Evolutionary conservation across 2,329 filamentous ascomycete genomes (phyloP).

Genomic region (Ceratocystis smalleyi): DNA sequence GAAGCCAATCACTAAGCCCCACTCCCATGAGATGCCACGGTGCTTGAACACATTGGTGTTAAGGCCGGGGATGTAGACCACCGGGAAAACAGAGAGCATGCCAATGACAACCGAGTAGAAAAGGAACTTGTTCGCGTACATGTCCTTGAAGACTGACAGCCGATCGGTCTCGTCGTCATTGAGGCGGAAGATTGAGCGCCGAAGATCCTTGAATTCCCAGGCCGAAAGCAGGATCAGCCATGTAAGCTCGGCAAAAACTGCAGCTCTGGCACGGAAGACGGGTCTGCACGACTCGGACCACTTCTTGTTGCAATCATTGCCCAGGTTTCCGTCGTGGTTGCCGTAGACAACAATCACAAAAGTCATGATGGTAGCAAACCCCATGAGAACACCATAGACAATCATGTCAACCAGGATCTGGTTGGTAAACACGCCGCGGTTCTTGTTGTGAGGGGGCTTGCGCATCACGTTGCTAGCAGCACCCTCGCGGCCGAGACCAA

Average conservation of each 20-base stretch:
- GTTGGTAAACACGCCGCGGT: constrained; percentile 56
- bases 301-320: constrained; percentile 45
- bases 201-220: constrained; percentile 63
- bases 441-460: constrained; percentile 58
- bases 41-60: constrained; percentile 61
- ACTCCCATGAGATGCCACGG: constrained; percentile 57
- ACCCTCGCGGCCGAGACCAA: constrained; percentile 68
- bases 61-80: constrained; percentile 57
- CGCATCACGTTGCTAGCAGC: constrained; percentile 64
- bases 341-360: constrained; percentile 52
- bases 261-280: constrained; percentile 55
- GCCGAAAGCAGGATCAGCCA: constrained; percentile 60
- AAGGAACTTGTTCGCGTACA: constrained; percentile 55
- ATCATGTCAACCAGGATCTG: constrained; percentile 68
- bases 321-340: constrained; percentile 39
- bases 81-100: constrained; percentile 46
- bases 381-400: constrained; percentile 66
- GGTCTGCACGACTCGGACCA: constrained; percentile 40
- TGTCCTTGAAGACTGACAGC: constrained; percentile 43
- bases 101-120: constrained; percentile 51
- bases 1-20: constrained; percentile 50
- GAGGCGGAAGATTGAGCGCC: constrained; percentile 55
- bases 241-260: constrained; percentile 57
- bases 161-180: constrained; percentile 35
- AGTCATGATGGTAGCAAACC: constrained; percentile 46